phyloP scores from a whole-genome alignment of 768 basidiomycete species.

The Termitomyces heimii region DNA sequence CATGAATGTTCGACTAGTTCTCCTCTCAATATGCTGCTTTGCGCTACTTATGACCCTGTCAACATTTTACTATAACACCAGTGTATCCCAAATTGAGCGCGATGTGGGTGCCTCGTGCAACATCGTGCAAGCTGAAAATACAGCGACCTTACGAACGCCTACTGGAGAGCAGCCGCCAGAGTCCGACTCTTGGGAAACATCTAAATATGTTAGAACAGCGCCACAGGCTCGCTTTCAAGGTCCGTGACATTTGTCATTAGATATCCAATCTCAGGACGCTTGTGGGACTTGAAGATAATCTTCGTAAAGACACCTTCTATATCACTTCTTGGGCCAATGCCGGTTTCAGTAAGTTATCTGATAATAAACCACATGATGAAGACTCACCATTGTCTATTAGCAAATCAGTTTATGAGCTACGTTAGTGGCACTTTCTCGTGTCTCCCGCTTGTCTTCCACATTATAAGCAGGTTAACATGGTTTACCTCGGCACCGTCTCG shows the following conservation, averaged over 20 bases:
- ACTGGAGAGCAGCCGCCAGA: background rate
- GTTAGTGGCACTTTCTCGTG: constrained; percentile 14
- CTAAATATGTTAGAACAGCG: constrained; percentile 7
- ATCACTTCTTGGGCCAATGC: constrained; percentile 52
- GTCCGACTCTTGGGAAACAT: constrained; percentile 9
- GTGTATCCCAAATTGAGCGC: background rate
- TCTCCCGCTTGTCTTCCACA: background rate
- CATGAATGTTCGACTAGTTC: background rate
- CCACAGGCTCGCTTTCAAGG: constrained; percentile 11
- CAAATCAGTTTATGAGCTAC: constrained; percentile 30
- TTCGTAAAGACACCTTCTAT: constrained; percentile 43
- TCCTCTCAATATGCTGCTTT: background rate
- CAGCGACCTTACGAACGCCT: background rate
- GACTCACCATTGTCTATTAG: constrained; percentile 10
- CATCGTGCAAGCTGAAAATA: background rate
- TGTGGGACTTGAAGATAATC: constrained; percentile 28
- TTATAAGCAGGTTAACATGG: constrained; percentile 33
- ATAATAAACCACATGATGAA: background rate
- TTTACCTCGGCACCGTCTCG: constrained; percentile 40
- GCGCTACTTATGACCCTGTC: background rate
- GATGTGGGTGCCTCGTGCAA: background rate
- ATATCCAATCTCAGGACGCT: background rate
- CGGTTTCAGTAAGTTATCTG: constrained; percentile 41
- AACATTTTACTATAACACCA: background rate
- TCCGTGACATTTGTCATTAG: background rate